Evolutionary conservation across 1,139 yeast species (phyloP).

Genomic region (Sugiyamaella xylanicola): DNA sequence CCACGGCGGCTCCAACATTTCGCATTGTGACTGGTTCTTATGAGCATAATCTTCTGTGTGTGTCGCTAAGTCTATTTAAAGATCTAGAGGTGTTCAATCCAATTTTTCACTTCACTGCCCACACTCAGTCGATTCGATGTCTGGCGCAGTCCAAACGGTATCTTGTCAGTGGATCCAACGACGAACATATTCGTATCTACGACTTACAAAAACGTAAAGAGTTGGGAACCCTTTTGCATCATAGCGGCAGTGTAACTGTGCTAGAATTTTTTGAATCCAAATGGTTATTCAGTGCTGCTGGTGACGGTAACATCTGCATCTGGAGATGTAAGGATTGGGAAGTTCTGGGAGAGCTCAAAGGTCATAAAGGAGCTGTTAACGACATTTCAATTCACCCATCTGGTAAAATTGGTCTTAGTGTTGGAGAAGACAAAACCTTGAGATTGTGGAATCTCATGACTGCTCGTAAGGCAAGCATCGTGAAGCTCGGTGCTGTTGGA

Average conservation of each 20-base stretch:
- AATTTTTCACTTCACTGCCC: slow-evolving; percentile 94
- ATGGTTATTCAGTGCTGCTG: slow-evolving; percentile 90
- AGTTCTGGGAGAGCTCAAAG: slow-evolving; percentile 80
- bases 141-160: slow-evolving; percentile 83
- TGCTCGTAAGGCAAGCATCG: slow-evolving; percentile 87
- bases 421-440: slow-evolving; percentile 79
- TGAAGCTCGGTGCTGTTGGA: slow-evolving; percentile 72
- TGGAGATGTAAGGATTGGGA: slow-evolving; percentile 99
- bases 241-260: slow-evolving; percentile 83
- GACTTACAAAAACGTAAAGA: slow-evolving; percentile 94
- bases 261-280: slow-evolving; percentile 66
- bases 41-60: slow-evolving; percentile 87
- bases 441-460: slow-evolving; percentile 97
- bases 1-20: slow-evolving; percentile 43
- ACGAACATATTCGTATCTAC: slow-evolving; percentile 91
- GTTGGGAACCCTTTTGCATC: slow-evolving; percentile 85
- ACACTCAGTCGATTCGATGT: slow-evolving; percentile 81
- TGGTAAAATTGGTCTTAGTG: slow-evolving; percentile 90
- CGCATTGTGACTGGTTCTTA: slow-evolving; percentile 92
- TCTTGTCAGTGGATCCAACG: slow-evolving; percentile 92
- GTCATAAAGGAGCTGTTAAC: slow-evolving; percentile 66
- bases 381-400: slow-evolving; percentile 89
- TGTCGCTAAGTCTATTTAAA: slow-evolving; percentile 62
- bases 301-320: slow-evolving; percentile 83
- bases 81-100: slow-evolving; percentile 75